Base-by-base conservation (phyloP, 495 filamentous ascomycete species). In the Aspergillus kassunensis region DNA sequence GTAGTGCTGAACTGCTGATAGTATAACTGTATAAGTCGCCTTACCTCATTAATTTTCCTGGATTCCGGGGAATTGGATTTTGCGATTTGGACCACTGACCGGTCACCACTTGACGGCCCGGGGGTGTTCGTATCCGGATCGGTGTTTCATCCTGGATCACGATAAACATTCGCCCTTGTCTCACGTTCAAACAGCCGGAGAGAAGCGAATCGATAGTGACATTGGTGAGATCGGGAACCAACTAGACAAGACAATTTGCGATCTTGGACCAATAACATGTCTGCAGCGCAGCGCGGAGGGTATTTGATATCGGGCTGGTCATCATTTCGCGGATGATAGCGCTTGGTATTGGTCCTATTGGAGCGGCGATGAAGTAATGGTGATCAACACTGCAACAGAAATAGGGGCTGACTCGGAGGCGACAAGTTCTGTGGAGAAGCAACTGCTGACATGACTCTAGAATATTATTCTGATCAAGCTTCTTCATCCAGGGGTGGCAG, bases 121-220 rank as follows among this genome's bases (percentile, higher is more conserved):
- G 13, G 24, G 15, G 9, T 3, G 8, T 0, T 45, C 25, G 27
- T 13, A 45, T 16, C 11, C 24, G 41, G 23, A 44, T 44, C 24
- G 41, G 41, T 9, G 13, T 16, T 16, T 30, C 12, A 18, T 25
- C 11, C 41, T 30, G 41, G 30, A 23, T 44, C 24, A 13, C 11
- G 27, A 33, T 27, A 31, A 33, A 16, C n/a, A 37, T 31, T 20
- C 42, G 27, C 42, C 15, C 42, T 45, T 45, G 42, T 45, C 18
- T 45, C 42, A 45, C 25, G 31, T 16, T 45, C 23, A 29, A 4
- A 45, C 42, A 27, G 41, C 41, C 41, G 41, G 25, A n/a, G 41
- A n/a, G n/a, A n/a, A n/a, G n/a, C n/a, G n/a, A n/a, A n/a, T n/a
- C n/a, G n/a, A n/a, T n/a, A n/a, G n/a, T n/a, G n/a, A n/a, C n/a